phyloP scores from a whole-genome alignment of 1,284 basidiomycete species.

The Melanopsichium pennsylvanicum region DNA sequence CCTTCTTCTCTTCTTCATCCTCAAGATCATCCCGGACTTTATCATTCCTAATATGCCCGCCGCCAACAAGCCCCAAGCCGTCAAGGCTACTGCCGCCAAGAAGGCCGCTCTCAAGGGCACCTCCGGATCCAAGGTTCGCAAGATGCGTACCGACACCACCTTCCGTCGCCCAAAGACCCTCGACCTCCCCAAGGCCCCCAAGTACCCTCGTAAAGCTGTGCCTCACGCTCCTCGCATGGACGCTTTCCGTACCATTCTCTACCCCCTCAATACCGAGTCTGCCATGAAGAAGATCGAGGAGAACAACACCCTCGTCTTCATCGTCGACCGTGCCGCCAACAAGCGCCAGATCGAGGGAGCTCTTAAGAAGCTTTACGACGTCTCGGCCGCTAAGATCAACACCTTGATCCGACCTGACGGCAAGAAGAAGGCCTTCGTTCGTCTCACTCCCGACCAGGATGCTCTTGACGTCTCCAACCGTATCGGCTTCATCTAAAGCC shows the following conservation, averaged over 20 bases:
- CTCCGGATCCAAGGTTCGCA: slow-evolving; percentile 79
- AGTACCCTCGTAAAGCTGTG: slow-evolving; percentile 93
- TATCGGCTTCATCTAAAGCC: slow-evolving; percentile 71
- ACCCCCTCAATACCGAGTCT: slow-evolving; percentile 72
- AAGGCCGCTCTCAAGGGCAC: slow-evolving; percentile 93
- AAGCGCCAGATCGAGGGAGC: slow-evolving; percentile 96
- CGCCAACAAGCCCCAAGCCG: slow-evolving; percentile 44
- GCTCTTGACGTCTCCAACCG: slow-evolving; percentile 99
- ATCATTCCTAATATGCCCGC: slow-evolving; percentile 1
- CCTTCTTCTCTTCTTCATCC: slow-evolving; percentile 2
- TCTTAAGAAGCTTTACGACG: slow-evolving; percentile 98
- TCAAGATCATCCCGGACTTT: slow-evolving; percentile 23
- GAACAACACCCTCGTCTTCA: slow-evolving; percentile 98
- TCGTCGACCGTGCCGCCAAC: slow-evolving; percentile 93
- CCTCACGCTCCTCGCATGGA: slow-evolving; percentile 97
- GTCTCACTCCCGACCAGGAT: slow-evolving; percentile 92
- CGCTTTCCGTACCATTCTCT: slow-evolving; percentile 91
- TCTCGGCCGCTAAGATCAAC: slow-evolving; percentile 94
- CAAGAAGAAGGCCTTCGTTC: slow-evolving; percentile 99
- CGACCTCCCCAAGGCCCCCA: slow-evolving; percentile 81
- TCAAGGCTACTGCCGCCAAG: slow-evolving; percentile 90
- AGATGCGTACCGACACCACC: slow-evolving; percentile 83
- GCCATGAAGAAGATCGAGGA: slow-evolving; percentile 92
- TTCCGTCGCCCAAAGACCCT: slow-evolving; percentile 98
- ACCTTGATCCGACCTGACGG: slow-evolving; percentile 99